Percentiles rank a stretch among this genome's conserved stretches.
These are phyloP conservation scores for Melampsora occidentalis DNA, from an alignment of 1,284 basidiomycete genomes.

Conservation along the genomic window DNA sequence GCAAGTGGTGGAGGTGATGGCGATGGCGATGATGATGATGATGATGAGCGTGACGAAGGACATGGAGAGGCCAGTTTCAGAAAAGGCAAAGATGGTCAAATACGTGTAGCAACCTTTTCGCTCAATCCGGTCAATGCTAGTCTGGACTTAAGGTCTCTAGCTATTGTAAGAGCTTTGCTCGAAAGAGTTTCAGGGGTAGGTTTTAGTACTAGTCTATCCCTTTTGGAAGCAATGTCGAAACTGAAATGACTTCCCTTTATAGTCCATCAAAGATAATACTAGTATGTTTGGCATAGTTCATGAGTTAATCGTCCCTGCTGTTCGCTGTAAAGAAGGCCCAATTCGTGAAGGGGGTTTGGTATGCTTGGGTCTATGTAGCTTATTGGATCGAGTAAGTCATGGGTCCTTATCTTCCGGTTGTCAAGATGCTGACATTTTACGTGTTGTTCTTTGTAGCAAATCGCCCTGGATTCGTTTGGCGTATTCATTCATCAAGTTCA, in stretches of 20 bases:
- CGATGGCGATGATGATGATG: constrained; percentile 36
- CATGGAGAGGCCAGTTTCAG: constrained; percentile 38
- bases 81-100: constrained; percentile 26
- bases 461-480: constrained; percentile 86
- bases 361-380: constrained; percentile 80
- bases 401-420: background rate
- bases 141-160: constrained; percentile 75
- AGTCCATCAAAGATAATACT: constrained; percentile 90
- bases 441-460: constrained; percentile 60
- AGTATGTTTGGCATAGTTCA: constrained; percentile 84
- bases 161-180: constrained; percentile 83
- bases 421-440: background rate
- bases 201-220: constrained; percentile 43
- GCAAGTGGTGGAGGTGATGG: constrained; percentile 55
- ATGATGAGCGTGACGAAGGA: constrained; percentile 38
- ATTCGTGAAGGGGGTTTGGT: constrained; percentile 83
- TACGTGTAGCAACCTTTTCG: constrained; percentile 30
- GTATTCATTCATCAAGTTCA: constrained; percentile 84
- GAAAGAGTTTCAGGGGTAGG: constrained; percentile 84
- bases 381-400: constrained; percentile 68
- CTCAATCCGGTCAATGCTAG: constrained; percentile 61
- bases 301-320: constrained; percentile 85
- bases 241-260: constrained; percentile 4
- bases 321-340: constrained; percentile 76
- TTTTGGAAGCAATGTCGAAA: background rate